phyloP scores from a whole-genome alignment of 495 filamentous ascomycete species.

The Neurospora tetrasperma region DNA sequence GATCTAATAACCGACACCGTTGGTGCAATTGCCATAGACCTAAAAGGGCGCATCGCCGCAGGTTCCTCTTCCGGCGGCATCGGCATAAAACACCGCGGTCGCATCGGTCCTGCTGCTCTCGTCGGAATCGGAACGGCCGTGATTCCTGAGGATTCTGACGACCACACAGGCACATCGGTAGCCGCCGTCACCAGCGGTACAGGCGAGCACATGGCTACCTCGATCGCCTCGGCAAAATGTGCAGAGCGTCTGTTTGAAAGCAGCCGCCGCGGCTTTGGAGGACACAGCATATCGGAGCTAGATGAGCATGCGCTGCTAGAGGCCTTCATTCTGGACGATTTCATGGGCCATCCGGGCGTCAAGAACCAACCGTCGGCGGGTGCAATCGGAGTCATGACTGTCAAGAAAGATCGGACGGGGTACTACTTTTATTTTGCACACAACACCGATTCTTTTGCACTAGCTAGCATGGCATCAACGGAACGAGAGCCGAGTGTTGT shows the following conservation, averaged over 20 bases:
- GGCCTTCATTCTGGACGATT: constrained; percentile 64
- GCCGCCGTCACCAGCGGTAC: constrained; percentile 85
- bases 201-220: constrained; percentile 94
- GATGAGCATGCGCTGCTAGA: constrained; percentile 64
- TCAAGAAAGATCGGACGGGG: constrained; percentile 64
- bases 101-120: constrained; percentile 83
- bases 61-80: constrained; percentile 99
- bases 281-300: constrained; percentile 46
- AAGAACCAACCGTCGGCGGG: constrained; percentile 56
- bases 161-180: constrained; percentile 48
- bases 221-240: constrained; percentile 69
- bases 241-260: constrained; percentile 64
- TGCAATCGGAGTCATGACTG: constrained; percentile 73
- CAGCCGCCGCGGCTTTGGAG: constrained; percentile 46
- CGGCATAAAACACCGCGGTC: constrained; percentile 91
- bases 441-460: constrained; percentile 85
- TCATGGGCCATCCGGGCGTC: constrained; percentile 76
- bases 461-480: constrained; percentile 75
- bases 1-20: constrained; percentile 81
- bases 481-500: constrained; percentile 61
- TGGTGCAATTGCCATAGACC: constrained; percentile 86
- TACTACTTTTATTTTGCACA: constrained; percentile 78
- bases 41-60: constrained; percentile 77
- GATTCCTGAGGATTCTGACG: constrained; percentile 52
- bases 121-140: constrained; percentile 85